phyloP scores from a whole-genome alignment of 2,329 filamentous ascomycete species.

The Macroventuria anomochaeta region DNA sequence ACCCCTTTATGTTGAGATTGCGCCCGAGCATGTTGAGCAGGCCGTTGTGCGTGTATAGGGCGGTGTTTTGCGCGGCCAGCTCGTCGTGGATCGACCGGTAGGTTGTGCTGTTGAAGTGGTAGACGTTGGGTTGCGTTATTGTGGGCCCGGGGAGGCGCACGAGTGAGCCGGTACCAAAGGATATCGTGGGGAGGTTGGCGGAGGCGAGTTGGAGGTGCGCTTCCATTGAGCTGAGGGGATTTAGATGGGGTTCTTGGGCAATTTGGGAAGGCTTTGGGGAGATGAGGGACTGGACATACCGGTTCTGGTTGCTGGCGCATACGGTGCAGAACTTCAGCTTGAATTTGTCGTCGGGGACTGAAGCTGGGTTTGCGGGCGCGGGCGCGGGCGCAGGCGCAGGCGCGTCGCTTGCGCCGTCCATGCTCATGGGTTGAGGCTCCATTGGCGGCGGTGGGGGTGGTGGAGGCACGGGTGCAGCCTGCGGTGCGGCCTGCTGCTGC shows the following conservation, averaged over 20 bases:
- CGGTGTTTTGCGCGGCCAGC: constrained; percentile 81
- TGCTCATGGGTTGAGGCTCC: constrained; percentile 43
- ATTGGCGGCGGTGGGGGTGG: constrained; percentile 55
- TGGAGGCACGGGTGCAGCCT: constrained; percentile 57
- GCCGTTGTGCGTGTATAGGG: constrained; percentile 89
- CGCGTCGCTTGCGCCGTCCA: constrained; percentile 43
- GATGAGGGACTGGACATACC: constrained; percentile 61
- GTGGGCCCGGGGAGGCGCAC: constrained; percentile 91
- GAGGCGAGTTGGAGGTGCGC: constrained; percentile 91
- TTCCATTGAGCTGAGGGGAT: constrained; percentile 82
- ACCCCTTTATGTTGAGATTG: constrained; percentile 91
- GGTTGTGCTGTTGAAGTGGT: constrained; percentile 96
- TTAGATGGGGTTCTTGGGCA: constrained; percentile 28
- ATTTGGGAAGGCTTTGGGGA: too few species aligned
- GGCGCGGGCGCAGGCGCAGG: constrained; percentile 14
- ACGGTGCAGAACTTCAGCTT: constrained; percentile 98
- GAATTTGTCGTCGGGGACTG: constrained; percentile 63
- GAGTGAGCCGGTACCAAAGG: constrained; percentile 93
- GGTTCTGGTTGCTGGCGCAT: constrained; percentile 98
- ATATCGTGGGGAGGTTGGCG: constrained; percentile 89
- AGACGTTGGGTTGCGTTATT: constrained; percentile 94
- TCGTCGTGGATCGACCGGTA: constrained; percentile 96
- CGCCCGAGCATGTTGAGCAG: constrained; percentile 94
- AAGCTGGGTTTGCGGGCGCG: constrained; percentile 29
- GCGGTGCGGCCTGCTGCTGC: constrained; percentile 19